A percentile compares a stretch with the other conserved stretches of the same genome.
Conservation (phyloP, 345 rosid species). For the Gossypium raimondii region DNA sequence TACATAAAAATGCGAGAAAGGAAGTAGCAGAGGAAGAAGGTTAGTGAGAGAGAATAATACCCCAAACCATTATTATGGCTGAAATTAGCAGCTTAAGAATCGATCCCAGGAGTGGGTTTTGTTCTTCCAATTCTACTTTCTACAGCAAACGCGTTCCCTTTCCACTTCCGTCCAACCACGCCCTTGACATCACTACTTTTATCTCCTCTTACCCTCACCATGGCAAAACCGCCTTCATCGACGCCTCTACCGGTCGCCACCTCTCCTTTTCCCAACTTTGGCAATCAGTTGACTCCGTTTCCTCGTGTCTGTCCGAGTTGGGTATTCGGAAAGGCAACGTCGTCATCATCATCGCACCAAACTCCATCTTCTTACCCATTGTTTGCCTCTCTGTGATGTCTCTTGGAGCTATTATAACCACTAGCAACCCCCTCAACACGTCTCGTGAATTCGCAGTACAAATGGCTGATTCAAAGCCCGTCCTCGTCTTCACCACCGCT, state of each 20-base stretch:
- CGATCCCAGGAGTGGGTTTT: background rate
- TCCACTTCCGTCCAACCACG: background rate
- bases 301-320: conserved; percentile 48
- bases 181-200: background rate
- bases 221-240: background rate
- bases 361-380: conserved; percentile 78
- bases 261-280: background rate
- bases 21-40: background rate
- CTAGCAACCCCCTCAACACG: conserved; percentile 82
- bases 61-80: background rate
- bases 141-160: background rate
- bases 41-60: background rate
- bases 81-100: background rate
- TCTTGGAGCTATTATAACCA: conserved; percentile 84
- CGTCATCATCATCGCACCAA: conserved; percentile 80
- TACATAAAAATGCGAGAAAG: too few species aligned
- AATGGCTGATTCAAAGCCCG: conserved; percentile 57
- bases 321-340: conserved; percentile 84
- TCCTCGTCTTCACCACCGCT: conserved; percentile 59
- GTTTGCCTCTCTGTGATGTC: conserved; percentile 96
- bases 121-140: background rate
- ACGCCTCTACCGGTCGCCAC: background rate
- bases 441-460: conserved; percentile 59
- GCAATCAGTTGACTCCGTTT: conserved; percentile 46
- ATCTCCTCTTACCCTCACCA: background rate